Conservation (phyloP, 768 basidiomycete species). For the Boletales sp. region DNA sequence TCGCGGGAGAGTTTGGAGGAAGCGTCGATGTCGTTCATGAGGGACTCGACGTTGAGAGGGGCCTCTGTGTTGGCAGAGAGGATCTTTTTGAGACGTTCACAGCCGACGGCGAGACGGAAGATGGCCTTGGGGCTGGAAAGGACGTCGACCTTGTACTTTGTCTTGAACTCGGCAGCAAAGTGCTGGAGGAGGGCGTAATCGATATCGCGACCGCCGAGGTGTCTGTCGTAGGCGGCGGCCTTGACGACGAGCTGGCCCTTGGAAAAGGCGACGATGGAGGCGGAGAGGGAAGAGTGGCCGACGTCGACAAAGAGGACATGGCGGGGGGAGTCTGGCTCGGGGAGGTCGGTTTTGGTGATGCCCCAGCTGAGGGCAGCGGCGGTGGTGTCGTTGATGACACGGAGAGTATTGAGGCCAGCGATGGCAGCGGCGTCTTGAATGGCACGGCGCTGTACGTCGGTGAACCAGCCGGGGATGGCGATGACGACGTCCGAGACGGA, state of each 20-base stretch:
- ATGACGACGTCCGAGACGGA: conserved; percentile 90
- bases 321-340: conserved; percentile 73
- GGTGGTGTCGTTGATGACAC: conserved; percentile 96
- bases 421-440: conserved; percentile 86
- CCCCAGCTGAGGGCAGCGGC: conserved; percentile 96
- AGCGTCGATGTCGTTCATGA: conserved; percentile 95
- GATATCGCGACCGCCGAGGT: conserved; percentile 95
- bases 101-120: conserved; percentile 85
- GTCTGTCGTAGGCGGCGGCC: conserved; percentile 84
- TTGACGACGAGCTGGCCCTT: conserved; percentile 90
- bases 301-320: conserved; percentile 94
- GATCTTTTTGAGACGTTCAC: conserved; percentile 95
- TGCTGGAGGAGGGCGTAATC: conserved; percentile 87
- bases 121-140: conserved; percentile 84
- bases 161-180: conserved; percentile 89
- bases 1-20: conserved; percentile 83
- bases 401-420: conserved; percentile 85
- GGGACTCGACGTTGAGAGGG: conserved; percentile 88
- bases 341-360: conserved; percentile 97
- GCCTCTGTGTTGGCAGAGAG: conserved; percentile 91
- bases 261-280: conserved; percentile 86
- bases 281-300: conserved; percentile 89
- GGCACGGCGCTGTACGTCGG: conserved; percentile 89
- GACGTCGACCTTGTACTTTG: conserved; percentile 98
- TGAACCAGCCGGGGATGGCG: conserved; percentile 95